Base-by-base conservation (phyloP, 176 grass and related monocot species). In the Oryza officinalis region DNA sequence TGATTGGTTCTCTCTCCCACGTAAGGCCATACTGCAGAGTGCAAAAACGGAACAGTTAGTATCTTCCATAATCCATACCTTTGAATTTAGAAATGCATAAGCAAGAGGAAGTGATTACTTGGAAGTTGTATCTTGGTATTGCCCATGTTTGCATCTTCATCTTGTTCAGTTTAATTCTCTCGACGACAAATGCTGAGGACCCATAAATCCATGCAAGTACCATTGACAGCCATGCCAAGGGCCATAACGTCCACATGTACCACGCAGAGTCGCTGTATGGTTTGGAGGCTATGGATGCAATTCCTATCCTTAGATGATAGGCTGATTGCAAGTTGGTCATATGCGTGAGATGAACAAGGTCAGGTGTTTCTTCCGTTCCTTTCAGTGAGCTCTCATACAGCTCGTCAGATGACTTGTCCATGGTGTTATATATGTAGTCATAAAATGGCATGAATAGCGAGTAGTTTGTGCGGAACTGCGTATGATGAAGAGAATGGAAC, bases 401-500 rank as follows among this genome's bases (percentile, higher is more conserved):
- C 65, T 92, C 80, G 2, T 98, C 93, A 18, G 93, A 87, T 47
- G 93, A 83, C 74, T 98, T 95, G 89, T 98, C 93, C 85, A 90
- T 80, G 3, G 96, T 98, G 77, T 75, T 88, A 67, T 98, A 98
- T 47, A 98, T 81, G 67, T 98, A 95, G 85, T 98, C 96, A 4
- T 98, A 98, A 76, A 98, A 92, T 25, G 96, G 92, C 96, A 98
- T 93, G 83, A 98, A 98, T 14, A 95, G 45, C 13, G 91, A 98
- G 83, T 98, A 98, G 80, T 95, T 98, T 65, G 92, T 95, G 73
- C 91, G 91, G 87, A 98, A 98, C 79, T 98, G 96, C 1, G 96
- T 98, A 73, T 98, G 96, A 70, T 98, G 96, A 49, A 98, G 90
- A 63, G 96, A 98, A 65, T 98, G 96, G 45, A 91, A 98, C 91